Evolutionary conservation across 2,329 filamentous ascomycete species (phyloP).

Genomic region (Meredithiella fracta): DNA sequence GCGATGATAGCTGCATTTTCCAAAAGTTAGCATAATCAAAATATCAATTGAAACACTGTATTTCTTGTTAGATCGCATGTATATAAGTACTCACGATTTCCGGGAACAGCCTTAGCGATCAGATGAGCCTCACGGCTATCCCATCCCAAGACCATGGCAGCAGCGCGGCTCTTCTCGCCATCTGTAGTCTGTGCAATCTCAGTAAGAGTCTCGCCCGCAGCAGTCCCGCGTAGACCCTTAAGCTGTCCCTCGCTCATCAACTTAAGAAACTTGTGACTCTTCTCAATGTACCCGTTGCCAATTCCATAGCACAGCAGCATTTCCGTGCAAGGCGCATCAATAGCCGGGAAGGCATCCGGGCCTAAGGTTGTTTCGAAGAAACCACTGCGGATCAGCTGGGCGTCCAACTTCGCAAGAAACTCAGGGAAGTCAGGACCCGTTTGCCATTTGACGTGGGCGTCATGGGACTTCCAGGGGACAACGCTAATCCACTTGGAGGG

Average conservation of each 20-base stretch:
- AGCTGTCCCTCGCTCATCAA: constrained; percentile 19
- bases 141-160: constrained; percentile 24
- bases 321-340: constrained; percentile 25
- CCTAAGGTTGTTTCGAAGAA: constrained; percentile 6
- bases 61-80: neutral
- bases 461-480: constrained; percentile 22
- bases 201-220: constrained; percentile 21
- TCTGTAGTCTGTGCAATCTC: constrained; percentile 19
- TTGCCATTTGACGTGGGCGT: constrained; percentile 25
- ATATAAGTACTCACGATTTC: constrained; percentile 16
- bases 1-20: constrained; percentile 21
- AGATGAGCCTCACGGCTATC: constrained; percentile 25
- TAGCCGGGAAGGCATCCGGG: constrained; percentile 16
- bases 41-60: neutral
- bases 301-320: constrained; percentile 23
- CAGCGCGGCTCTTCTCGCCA: constrained; percentile 20
- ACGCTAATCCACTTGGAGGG: constrained; percentile 21
- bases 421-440: constrained; percentile 25
- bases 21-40: neutral
- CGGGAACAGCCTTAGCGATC: constrained; percentile 17
- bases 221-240: constrained; percentile 21
- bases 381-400: constrained; percentile 16
- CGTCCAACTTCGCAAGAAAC: constrained; percentile 20
- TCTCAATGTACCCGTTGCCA: constrained; percentile 17
- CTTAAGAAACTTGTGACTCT: constrained; percentile 18